Conservation (phyloP, 768 basidiomycete species). For the Lentinula guzmanii region DNA sequence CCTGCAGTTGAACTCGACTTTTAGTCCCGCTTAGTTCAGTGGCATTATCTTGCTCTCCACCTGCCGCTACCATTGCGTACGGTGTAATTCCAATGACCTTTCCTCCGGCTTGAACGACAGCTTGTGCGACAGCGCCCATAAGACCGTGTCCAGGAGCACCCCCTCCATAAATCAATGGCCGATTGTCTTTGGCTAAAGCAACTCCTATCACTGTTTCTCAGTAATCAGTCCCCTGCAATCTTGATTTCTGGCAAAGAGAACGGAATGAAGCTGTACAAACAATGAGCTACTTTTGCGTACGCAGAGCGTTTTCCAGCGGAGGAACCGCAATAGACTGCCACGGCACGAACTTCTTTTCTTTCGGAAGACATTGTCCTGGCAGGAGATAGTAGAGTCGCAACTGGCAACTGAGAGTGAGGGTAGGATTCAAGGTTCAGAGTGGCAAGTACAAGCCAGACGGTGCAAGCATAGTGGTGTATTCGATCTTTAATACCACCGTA, state of each 20-base stretch:
- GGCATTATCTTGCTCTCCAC: conserved; percentile 53
- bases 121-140: conserved; percentile 77
- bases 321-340: conserved; percentile 87
- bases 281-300: conserved; percentile 61
- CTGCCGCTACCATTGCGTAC: conserved; percentile 61
- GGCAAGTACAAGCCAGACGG: too few relatives aligned
- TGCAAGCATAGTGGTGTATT: too few relatives aligned
- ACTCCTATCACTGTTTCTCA: conserved; percentile 55
- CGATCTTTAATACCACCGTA: too few relatives aligned
- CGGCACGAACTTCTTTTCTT: conserved; percentile 19
- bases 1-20: neutral
- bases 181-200: conserved; percentile 55
- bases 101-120: conserved; percentile 62
- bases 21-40: conserved; percentile 6
- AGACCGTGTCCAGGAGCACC: conserved; percentile 59
- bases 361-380: neutral
- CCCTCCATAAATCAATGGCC: conserved; percentile 83
- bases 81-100: conserved; percentile 76
- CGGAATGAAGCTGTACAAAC: conserved; percentile 32
- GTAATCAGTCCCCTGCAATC: neutral
- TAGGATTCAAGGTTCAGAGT: too few relatives aligned
- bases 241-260: neutral
- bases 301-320: conserved; percentile 57
- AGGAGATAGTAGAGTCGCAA: conserved; percentile 8
- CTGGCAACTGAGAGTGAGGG: too few relatives aligned